phyloP scores from a whole-genome alignment of 768 basidiomycete genomes.

The Stropharia rugosoannulata region DNA sequence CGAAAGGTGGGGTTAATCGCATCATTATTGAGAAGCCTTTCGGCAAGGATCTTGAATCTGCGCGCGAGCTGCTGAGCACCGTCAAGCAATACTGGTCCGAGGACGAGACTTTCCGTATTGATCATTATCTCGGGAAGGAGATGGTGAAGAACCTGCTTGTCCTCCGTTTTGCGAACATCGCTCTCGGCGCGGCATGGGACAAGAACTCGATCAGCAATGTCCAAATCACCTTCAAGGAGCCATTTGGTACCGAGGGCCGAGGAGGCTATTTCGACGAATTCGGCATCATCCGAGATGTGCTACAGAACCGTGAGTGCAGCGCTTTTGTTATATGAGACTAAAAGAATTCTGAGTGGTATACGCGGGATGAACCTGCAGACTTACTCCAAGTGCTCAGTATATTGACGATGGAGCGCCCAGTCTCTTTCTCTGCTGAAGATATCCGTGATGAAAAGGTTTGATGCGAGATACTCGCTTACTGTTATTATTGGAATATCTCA shows the following conservation, averaged over 20 bases:
- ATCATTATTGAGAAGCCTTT: conserved; percentile 99
- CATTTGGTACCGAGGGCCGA: conserved; percentile 98
- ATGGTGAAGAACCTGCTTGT: conserved; percentile 99
- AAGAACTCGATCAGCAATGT: conserved; percentile 95
- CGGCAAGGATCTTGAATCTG: conserved; percentile 89
- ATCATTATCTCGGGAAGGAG: conserved; percentile 99
- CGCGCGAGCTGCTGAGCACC: conserved; percentile 69
- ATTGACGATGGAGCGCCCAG: conserved; percentile 96
- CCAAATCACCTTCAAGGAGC: conserved; percentile 99
- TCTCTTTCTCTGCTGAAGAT: conserved; percentile 96
- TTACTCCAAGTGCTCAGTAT: conserved; percentile 93
- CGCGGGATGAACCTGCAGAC: conserved; percentile 47
- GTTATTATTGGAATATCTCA: conserved; percentile 5
- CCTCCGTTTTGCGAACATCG: conserved; percentile 92
- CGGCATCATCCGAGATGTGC: conserved; percentile 95
- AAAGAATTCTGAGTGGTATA: neutral
- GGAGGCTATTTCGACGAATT: conserved; percentile 99
- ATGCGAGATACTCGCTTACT: neutral
- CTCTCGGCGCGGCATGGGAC: conserved; percentile 89
- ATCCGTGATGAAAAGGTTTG: conserved; percentile 96
- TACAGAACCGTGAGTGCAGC: conserved; percentile 88
- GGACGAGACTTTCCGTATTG: conserved; percentile 98
- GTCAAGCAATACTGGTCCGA: conserved; percentile 91
- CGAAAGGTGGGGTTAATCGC: conserved; percentile 73
- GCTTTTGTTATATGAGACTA: neutral